These are phyloP conservation scores for Hordeum vulgare DNA, from an alignment of 176 grass and related monocot species.

Conservation along the genomic window DNA sequence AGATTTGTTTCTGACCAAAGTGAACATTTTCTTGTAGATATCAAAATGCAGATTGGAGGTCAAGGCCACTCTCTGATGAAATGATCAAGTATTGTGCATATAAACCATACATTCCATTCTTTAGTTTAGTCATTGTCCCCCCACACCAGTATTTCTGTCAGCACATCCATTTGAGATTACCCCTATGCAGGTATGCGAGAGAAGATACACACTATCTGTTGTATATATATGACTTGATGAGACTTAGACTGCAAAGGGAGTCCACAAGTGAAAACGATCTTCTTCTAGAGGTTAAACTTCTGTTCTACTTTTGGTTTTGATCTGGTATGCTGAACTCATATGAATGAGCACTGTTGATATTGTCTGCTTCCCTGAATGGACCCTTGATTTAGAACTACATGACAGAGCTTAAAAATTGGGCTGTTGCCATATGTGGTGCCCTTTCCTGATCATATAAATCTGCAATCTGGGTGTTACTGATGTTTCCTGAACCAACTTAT, in stretches of 20 bases:
- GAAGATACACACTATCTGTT: slow-evolving; percentile 98
- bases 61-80: slow-evolving; percentile 76
- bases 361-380: not conserved
- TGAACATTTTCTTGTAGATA: slow-evolving; percentile 63
- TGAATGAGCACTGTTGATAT: slow-evolving; percentile 14
- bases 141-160: not conserved
- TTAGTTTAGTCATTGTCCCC: slow-evolving; percentile 13
- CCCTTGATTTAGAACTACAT: not conserved
- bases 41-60: slow-evolving; percentile 94
- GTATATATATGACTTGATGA: slow-evolving; percentile 96
- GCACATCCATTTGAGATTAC: slow-evolving; percentile 11
- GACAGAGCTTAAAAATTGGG: not conserved
- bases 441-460: not conserved
- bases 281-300: slow-evolving; percentile 68
- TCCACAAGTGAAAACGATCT: slow-evolving; percentile 63
- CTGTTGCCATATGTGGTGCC: not conserved
- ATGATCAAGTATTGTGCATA: slow-evolving; percentile 80
- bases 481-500: slow-evolving; percentile 4
- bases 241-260: slow-evolving; percentile 45
- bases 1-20: slow-evolving; percentile 23
- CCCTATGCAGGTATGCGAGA: slow-evolving; percentile 78
- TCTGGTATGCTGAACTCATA: slow-evolving; percentile 20
- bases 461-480: not conserved
- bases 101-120: slow-evolving; percentile 25
- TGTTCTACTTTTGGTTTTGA: slow-evolving; percentile 18